Percentiles rank a stretch among this genome's conserved stretches.
Conservation (phyloP, 345 rosid genomes). For the Moricandia arvensis region DNA sequence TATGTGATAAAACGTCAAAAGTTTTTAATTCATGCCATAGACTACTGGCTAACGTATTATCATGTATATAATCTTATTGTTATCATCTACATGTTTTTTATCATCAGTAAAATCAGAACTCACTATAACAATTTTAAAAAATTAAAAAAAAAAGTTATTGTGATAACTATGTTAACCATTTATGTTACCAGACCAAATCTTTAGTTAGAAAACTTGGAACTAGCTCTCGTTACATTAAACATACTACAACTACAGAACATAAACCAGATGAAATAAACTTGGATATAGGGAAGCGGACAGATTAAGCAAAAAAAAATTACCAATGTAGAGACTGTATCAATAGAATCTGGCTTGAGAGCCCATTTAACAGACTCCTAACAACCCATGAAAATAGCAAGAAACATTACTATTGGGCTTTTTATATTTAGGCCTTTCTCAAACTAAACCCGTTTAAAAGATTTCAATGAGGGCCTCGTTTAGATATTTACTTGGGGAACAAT, state of each 20-base stretch:
- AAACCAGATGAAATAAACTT: background rate
- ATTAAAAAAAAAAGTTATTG: background rate
- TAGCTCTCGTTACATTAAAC: background rate
- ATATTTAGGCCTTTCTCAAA: background rate
- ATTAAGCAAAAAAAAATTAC: too few species aligned
- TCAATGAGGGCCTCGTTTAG: background rate
- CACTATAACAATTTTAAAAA: background rate
- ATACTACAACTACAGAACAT: background rate
- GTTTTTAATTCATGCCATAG: background rate
- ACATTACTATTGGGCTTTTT: background rate
- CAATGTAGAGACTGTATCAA: too few species aligned
- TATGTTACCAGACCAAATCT: background rate
- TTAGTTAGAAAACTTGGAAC: background rate
- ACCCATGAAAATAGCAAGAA: too few species aligned
- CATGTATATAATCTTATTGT: background rate
- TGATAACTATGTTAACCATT: background rate
- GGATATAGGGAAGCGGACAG: background rate
- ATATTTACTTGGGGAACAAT: background rate
- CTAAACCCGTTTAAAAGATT: background rate
- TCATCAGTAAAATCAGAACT: too few species aligned
- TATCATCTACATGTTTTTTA: too few species aligned
- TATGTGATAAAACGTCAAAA: background rate
- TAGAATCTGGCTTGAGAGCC: too few species aligned
- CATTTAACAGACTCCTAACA: too few species aligned
- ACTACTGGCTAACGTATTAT: background rate